A percentile compares a stretch with the other conserved stretches of the same genome.
Conservation (phyloP, 805 yeast genomes). For the Wickerhamiella cacticola region DNA sequence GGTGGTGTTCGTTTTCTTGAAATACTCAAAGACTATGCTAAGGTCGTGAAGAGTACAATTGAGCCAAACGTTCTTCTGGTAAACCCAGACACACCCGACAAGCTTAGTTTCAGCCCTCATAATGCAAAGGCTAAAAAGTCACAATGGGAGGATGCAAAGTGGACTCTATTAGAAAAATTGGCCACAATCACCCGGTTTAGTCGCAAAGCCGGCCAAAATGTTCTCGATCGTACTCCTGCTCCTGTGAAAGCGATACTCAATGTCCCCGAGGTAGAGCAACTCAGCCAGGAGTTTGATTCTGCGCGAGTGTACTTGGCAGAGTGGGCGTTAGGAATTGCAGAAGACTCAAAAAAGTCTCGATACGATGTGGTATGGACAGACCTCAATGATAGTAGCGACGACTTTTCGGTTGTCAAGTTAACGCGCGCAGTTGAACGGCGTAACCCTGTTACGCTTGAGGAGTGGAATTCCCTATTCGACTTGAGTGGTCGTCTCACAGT, state of each 20-base stretch:
- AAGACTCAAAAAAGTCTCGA: constrained; percentile 60
- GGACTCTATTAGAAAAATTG: constrained; percentile 75
- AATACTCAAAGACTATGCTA: constrained; percentile 42
- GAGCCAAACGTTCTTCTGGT: constrained; percentile 65
- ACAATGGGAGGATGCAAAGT: constrained; percentile 52
- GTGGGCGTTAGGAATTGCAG: constrained; percentile 92
- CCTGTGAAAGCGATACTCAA: constrained; percentile 46
- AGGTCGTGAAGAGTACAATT: constrained; percentile 53
- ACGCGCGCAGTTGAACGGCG: constrained; percentile 52
- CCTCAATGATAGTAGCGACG: constrained; percentile 28
- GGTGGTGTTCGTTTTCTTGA: constrained; percentile 75
- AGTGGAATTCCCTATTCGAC: constrained; percentile 83
- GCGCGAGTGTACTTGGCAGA: constrained; percentile 87
- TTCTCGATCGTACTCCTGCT: constrained; percentile 46
- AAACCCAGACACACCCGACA: constrained; percentile 63
- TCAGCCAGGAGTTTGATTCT: constrained; percentile 84
- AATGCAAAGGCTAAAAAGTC: constrained; percentile 28
- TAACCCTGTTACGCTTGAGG: constrained; percentile 51
- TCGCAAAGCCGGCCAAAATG: constrained; percentile 49
- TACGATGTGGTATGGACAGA: constrained; percentile 31
- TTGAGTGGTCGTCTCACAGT: constrained; percentile 56
- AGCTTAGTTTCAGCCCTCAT: constrained; percentile 44
- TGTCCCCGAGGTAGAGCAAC: constrained; percentile 66
- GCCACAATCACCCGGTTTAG: constrained; percentile 64
- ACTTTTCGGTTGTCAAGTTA: constrained; percentile 34